phyloP scores from a whole-genome alignment of 176 grass and related monocot genomes.

The Oryza glaberrima region DNA sequence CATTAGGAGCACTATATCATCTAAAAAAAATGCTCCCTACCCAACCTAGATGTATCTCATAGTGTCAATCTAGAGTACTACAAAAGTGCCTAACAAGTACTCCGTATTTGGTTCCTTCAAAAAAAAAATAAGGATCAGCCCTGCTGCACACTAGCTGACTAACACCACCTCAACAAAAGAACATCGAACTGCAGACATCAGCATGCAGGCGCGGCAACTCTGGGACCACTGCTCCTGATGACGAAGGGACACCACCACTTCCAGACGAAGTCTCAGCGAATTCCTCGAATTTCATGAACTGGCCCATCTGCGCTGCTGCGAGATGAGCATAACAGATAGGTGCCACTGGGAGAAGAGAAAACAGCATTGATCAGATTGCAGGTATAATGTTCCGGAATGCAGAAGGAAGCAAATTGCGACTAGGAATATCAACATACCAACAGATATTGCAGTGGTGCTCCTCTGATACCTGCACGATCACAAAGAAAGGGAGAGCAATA shows the following conservation, averaged over 20 bases:
- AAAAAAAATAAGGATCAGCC: slow-evolving; percentile 10
- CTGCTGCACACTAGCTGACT: background rate
- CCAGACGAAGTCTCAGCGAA: slow-evolving; percentile 54
- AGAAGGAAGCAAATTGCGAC: background rate
- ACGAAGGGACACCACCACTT: slow-evolving; percentile 42
- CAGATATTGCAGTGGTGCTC: slow-evolving; percentile 88
- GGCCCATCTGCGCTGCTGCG: slow-evolving; percentile 79
- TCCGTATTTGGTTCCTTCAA: slow-evolving; percentile 32
- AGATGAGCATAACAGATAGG: slow-evolving; percentile 88
- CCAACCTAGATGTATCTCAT: slow-evolving; percentile 19
- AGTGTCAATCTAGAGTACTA: background rate
- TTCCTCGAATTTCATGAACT: slow-evolving; percentile 88
- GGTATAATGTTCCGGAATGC: background rate
- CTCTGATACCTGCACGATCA: slow-evolving; percentile 78
- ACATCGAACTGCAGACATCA: slow-evolving; percentile 86
- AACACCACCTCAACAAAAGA: slow-evolving; percentile 71
- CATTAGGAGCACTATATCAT: slow-evolving; percentile 6
- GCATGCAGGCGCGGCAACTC: slow-evolving; percentile 78
- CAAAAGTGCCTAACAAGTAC: background rate
- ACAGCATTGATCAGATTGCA: slow-evolving; percentile 19
- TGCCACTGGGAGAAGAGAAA: slow-evolving; percentile 67
- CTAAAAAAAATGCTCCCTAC: background rate
- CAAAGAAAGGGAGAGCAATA: background rate
- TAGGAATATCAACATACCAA: slow-evolving; percentile 55
- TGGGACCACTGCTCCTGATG: slow-evolving; percentile 47